Evolutionary conservation across 148 eudicot genomes (phyloP).

Genomic region (Polygonum aviculare): DNA sequence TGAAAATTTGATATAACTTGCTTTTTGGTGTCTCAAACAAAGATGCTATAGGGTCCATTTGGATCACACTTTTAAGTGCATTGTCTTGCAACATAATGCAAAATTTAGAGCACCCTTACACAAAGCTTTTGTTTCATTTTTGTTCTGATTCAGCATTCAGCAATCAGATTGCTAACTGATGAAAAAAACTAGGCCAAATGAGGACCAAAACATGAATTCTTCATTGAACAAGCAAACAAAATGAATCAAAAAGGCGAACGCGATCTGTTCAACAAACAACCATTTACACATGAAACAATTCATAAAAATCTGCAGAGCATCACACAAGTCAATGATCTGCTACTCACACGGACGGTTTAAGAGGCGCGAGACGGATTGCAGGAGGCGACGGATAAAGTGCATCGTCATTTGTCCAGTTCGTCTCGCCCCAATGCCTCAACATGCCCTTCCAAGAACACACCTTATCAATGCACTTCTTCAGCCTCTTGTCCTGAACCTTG

Average conservation of each 20-base stretch:
- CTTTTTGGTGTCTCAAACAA: background rate
- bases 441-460: slow-evolving; percentile 70
- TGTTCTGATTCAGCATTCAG: background rate
- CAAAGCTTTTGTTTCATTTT: background rate
- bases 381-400: slow-evolving; percentile 29
- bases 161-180: background rate
- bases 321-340: background rate
- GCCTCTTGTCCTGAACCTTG: slow-evolving; percentile 35
- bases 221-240: background rate
- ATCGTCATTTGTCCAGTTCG: slow-evolving; percentile 44
- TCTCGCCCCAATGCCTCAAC: slow-evolving; percentile 82
- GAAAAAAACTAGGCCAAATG: background rate
- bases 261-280: background rate
- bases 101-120: background rate
- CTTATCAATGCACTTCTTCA: slow-evolving; percentile 59
- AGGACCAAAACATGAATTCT: background rate
- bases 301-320: background rate
- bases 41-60: background rate
- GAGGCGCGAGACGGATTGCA: slow-evolving; percentile 16
- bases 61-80: no score
- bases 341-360: slow-evolving; percentile 9
- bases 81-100: background rate
- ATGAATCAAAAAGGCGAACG: background rate
- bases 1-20: no score
- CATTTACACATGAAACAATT: background rate